Conservation (phyloP, 2,329 filamentous ascomycete species). For the Alternaria tenuissima region DNA sequence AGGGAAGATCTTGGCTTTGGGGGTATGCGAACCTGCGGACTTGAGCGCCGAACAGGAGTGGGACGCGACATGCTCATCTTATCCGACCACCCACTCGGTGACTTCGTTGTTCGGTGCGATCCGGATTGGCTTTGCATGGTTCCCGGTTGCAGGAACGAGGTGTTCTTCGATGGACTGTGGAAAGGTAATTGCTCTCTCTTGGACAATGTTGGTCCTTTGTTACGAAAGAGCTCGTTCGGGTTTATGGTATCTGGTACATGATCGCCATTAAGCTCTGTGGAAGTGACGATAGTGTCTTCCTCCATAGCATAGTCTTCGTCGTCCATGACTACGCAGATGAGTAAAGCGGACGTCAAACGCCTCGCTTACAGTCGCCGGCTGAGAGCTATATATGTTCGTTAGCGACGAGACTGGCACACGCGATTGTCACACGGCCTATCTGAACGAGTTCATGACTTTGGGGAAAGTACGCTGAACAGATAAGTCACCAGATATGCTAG, state of each 20-base stretch:
- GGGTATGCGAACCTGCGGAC: constrained; percentile 40
- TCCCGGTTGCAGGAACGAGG: constrained; percentile 16
- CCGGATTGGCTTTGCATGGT: constrained; percentile 12
- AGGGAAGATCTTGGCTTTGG: constrained; percentile 47
- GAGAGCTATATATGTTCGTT: constrained; percentile 18
- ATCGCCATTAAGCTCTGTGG: constrained; percentile 47
- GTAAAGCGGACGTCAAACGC: constrained; percentile 25
- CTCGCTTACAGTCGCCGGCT: constrained; percentile 24
- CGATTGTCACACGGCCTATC: background rate
- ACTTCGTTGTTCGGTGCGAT: constrained; percentile 14
- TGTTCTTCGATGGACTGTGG: constrained; percentile 29
- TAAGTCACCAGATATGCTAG: background rate
- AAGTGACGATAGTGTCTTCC: constrained; percentile 38
- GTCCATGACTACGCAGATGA: constrained; percentile 32
- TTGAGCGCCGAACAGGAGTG: constrained; percentile 23
- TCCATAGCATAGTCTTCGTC: constrained; percentile 42
- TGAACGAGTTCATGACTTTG: background rate
- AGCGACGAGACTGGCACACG: background rate
- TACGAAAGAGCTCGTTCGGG: constrained; percentile 39
- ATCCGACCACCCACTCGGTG: constrained; percentile 29
- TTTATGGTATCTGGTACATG: constrained; percentile 35
- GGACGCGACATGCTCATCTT: constrained; percentile 33
- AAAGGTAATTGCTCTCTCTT: constrained; percentile 40
- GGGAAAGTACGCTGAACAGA: background rate
- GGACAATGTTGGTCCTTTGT: constrained; percentile 20